Evolutionary conservation across 257 asterid species (phyloP).

Genomic region (Ballota nigra): DNA sequence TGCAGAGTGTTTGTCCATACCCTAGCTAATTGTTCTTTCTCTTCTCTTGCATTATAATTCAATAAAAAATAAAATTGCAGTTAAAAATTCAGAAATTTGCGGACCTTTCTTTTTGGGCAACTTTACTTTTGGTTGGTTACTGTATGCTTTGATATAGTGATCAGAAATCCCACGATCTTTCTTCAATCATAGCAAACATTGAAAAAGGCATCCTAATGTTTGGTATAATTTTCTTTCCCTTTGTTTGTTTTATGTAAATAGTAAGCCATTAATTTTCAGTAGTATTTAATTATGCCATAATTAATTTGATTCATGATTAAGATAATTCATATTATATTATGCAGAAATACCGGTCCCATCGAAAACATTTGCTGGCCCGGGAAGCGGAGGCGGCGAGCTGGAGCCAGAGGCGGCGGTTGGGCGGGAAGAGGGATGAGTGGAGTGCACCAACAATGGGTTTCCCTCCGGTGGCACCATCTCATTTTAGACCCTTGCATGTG

Average conservation of each 20-base stretch:
- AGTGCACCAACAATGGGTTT: conserved; percentile 56
- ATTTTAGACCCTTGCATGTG: conserved; percentile 84
- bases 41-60: background rate
- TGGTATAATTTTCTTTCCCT: background rate
- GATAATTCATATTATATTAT: background rate
- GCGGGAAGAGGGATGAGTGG: conserved; percentile 51
- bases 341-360: conserved; percentile 88
- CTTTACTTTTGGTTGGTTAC: background rate
- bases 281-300: background rate
- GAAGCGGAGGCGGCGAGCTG: conserved; percentile 88
- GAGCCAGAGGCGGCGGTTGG: conserved; percentile 76
- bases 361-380: conserved; percentile 78
- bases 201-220: conserved; percentile 11
- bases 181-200: conserved; percentile 13
- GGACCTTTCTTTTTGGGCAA: background rate
- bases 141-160: background rate
- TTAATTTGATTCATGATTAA: background rate
- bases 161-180: conserved; percentile 16
- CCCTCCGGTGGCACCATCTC: conserved; percentile 62
- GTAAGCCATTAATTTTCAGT: background rate
- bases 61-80: no score
- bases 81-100: background rate
- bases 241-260: conserved; percentile 13
- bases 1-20: conserved; percentile 22
- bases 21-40: background rate